These are phyloP conservation scores for Daedaleopsis nitida DNA, from an alignment of 768 basidiomycete genomes.

Conservation along the genomic window DNA sequence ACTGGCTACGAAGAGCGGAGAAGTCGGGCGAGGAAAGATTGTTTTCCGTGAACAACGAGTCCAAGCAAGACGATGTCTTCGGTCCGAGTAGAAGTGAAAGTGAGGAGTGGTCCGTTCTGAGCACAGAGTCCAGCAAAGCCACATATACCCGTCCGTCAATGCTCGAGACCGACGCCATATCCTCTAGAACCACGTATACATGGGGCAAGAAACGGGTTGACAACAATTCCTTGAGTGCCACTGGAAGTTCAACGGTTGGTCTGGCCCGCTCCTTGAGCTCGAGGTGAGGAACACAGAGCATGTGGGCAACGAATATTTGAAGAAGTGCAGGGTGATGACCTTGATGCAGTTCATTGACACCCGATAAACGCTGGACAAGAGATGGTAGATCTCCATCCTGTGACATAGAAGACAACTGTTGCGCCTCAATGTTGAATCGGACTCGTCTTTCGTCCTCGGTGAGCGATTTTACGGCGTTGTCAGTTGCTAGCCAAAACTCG, in stretches of 20 bases:
- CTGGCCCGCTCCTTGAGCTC: constrained; percentile 45
- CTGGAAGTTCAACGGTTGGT: constrained; percentile 1
- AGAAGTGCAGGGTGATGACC: constrained; percentile 28
- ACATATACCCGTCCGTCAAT: constrained; percentile 57
- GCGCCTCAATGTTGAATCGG: constrained; percentile 1
- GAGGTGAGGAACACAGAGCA: constrained; percentile 38
- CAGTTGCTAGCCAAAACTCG: constrained; percentile 22
- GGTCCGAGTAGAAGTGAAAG: constrained; percentile 34
- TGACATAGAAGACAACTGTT: constrained; percentile 1
- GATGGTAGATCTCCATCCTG: background rate
- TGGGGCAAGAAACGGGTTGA: constrained; percentile 42
- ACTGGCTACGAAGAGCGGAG: constrained; percentile 29
- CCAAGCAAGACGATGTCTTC: constrained; percentile 26
- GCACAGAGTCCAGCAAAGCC: constrained; percentile 42
- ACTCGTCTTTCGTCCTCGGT: constrained; percentile 9
- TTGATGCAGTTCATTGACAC: background rate
- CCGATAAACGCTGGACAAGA: background rate
- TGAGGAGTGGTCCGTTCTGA: constrained; percentile 23
- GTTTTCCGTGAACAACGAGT: constrained; percentile 27
- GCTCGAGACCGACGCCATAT: constrained; percentile 34
- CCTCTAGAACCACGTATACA: constrained; percentile 36
- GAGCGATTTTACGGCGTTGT: constrained; percentile 15
- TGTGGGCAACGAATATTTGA: constrained; percentile 42
- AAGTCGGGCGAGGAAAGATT: constrained; percentile 29
- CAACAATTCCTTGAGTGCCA: constrained; percentile 36